Evolutionary conservation across 495 filamentous ascomycete species (phyloP), one percentile per base, ranked within the genome.

Genomic region (Cryomyces minteri): DNA sequence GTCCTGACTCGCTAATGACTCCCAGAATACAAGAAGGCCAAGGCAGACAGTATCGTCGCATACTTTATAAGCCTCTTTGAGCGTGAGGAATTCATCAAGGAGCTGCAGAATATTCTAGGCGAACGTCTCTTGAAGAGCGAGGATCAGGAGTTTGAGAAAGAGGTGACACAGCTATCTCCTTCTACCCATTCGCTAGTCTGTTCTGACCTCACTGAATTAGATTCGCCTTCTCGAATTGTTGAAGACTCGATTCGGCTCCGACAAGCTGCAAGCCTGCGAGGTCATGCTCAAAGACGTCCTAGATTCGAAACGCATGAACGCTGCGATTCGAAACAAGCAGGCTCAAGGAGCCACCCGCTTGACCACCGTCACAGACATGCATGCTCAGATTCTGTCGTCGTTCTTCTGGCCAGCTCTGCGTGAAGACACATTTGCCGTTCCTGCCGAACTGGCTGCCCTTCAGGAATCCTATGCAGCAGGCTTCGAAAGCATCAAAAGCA

Each of bases 231-330:
- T 96, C 4, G 81, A 93, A 43, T 68, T 96, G 6, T 71, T 98
- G 39, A 96, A 94, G 62, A 62, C 81, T 6, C 79, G 88, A 5
- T 88, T 95, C 43, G 92, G 88, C 11, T 86, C 94, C 51, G 70
- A 75, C 4, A 72, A 79, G 6, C 66, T 95, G 39, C 90, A 96
- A 57, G 79, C 79, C 39, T 94, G 84, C 62, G 86, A 96, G 54
- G 90, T 99, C 47, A 99, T 99, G 90, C 72, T 96, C 30, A 80
- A 78, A 40, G 90, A 99, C 62, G 79, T 96, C n/a, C 71, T 79
- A 41, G 87, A 94, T 54, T 94, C 87, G 9, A 69, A 72, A 40
- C 71, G 76, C 40, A 71, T 90, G 41, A 77, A 93, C 54, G 54
- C 62, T 29, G 58, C 67, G 29, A 82, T 93, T 31, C 48, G 11